A percentile compares a stretch with the other conserved stretches of the same genome.
Conservation (phyloP, 78 protist species). For the Protostelium mycophagum region DNA sequence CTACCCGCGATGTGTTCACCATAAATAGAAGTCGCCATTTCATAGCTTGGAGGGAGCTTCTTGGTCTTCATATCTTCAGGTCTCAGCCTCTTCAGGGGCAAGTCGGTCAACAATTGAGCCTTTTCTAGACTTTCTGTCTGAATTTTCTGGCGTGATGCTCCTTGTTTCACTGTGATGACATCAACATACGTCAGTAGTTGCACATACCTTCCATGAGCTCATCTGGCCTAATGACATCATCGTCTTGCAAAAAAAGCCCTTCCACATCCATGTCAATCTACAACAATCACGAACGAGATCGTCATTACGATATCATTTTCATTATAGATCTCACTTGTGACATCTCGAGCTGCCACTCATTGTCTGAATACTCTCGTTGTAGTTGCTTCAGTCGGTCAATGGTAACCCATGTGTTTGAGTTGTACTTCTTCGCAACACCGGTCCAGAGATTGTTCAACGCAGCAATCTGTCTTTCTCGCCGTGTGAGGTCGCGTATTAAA, state of each 20-base stretch:
- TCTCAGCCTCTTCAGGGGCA: not conserved
- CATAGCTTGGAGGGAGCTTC: not conserved
- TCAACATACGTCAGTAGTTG: not conserved
- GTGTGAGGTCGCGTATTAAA: not conserved
- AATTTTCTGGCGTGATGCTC: not conserved
- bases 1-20: not conserved
- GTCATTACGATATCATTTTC: not conserved
- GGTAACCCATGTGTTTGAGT: not conserved
- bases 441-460: not conserved
- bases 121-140: not conserved
- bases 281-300: too few relatives aligned
- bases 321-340: not conserved
- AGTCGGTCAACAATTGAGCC: not conserved
- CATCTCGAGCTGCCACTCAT: not conserved
- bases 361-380: too few relatives aligned
- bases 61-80: not conserved
- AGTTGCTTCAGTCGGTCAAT: not conserved
- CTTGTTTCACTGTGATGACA: not conserved
- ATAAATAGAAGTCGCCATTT: not conserved
- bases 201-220: too few relatives aligned
- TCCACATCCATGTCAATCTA: too few relatives aligned
- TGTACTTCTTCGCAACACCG: not conserved
- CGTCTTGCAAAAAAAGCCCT: too few relatives aligned
- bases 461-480: not conserved
- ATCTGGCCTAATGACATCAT: too few relatives aligned